Percentiles rank a stretch among this genome's conserved stretches.
Conservation (phyloP, 768 basidiomycete species). For the Gloeophyllum trabeum region DNA sequence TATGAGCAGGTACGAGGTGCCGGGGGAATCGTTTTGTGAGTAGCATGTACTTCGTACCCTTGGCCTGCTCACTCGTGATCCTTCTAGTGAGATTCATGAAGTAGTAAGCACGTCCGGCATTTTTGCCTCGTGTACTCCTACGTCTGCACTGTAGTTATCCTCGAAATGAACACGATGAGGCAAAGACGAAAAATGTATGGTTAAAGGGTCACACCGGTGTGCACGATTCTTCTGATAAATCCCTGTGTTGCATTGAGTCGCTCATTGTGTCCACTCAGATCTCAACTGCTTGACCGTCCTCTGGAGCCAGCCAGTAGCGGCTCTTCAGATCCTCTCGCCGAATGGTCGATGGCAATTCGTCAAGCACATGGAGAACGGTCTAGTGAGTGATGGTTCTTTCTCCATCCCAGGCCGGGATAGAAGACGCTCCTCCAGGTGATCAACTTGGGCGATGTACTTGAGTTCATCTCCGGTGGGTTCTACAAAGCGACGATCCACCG, state of each 20-base stretch:
- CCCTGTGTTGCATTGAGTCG: background rate
- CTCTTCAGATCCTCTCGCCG: constrained; percentile 22
- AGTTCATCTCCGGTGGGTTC: constrained; percentile 50
- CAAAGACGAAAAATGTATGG: constrained; percentile 42
- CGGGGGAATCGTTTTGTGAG: too few species aligned
- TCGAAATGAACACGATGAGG: constrained; percentile 35
- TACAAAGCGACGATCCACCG: constrained; percentile 52
- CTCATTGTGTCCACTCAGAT: constrained; percentile 11
- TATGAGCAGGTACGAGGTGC: too few species aligned
- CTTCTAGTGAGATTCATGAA: constrained; percentile 39
- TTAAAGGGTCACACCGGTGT: constrained; percentile 49
- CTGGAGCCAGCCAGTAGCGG: constrained; percentile 26
- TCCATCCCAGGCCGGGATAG: too few species aligned
- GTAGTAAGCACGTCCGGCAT: constrained; percentile 31
- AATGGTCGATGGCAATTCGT: constrained; percentile 26
- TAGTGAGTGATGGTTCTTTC: constrained; percentile 10
- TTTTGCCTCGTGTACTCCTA: too few species aligned
- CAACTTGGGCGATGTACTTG: constrained; percentile 47
- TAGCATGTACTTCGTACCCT: too few species aligned
- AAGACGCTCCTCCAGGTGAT: constrained; percentile 31
- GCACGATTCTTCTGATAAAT: background rate
- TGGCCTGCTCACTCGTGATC: too few species aligned
- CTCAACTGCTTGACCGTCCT: constrained; percentile 22
- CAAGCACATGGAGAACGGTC: constrained; percentile 22
- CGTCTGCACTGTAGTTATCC: constrained; percentile 28